Evolutionary conservation across 257 asterid species (phyloP).

Genomic region (Rehmannia glutinosa): DNA sequence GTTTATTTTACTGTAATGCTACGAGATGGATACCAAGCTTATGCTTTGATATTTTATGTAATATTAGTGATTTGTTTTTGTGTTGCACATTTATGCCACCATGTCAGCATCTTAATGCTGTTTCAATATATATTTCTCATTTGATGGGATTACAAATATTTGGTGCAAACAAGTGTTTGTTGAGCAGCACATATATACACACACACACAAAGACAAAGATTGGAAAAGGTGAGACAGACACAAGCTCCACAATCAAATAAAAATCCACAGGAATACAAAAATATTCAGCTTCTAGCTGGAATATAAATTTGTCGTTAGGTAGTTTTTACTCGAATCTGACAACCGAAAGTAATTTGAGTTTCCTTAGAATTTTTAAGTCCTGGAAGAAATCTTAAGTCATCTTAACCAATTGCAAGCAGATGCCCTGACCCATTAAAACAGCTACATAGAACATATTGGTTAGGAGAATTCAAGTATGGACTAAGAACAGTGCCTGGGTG

Average conservation of each 20-base stretch:
- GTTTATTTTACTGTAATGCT: conserved; percentile 27
- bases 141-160: background rate
- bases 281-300: background rate
- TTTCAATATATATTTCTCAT: background rate
- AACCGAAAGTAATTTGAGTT: background rate
- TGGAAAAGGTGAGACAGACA: background rate
- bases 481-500: background rate
- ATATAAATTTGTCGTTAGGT: background rate
- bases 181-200: background rate
- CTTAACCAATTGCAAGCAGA: conserved; percentile 5
- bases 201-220: background rate
- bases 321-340: background rate
- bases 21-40: conserved; percentile 20
- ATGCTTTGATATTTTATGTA: conserved; percentile 12
- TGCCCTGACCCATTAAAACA: background rate
- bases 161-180: background rate
- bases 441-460: background rate
- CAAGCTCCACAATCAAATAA: background rate
- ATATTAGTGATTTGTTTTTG: conserved; percentile 9
- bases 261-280: background rate
- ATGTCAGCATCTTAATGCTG: background rate
- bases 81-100: background rate
- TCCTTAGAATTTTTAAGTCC: background rate
- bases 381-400: background rate
- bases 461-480: background rate